These are phyloP conservation scores for Triticum turgidum DNA, from an alignment of 176 grass and related monocot genomes.

Conservation along the genomic window DNA sequence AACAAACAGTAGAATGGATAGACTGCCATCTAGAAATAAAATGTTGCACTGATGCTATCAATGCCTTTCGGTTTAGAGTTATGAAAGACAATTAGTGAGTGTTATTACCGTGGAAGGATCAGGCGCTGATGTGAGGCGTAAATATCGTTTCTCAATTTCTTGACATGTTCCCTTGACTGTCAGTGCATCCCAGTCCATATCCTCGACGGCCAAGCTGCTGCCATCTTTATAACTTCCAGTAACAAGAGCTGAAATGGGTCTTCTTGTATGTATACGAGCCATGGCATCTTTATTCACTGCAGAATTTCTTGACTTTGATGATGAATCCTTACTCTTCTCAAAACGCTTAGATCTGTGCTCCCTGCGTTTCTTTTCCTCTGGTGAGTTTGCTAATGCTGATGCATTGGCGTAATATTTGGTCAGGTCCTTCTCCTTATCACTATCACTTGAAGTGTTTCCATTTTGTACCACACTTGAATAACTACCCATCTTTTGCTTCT, in stretches of 20 bases:
- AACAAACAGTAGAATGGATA: conserved; percentile 10
- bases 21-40: conserved; percentile 13
- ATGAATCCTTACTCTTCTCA: conserved; percentile 59
- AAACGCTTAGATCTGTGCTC: conserved; percentile 95
- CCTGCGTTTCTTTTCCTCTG: conserved; percentile 86
- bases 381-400: conserved; percentile 64
- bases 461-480: conserved; percentile 51
- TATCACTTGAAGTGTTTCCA: conserved; percentile 76
- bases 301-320: conserved; percentile 42
- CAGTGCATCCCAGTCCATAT: conserved; percentile 94
- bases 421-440: conserved; percentile 77
- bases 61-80: conserved; percentile 27
- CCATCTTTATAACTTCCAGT: conserved; percentile 59
- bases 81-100: conserved; percentile 20
- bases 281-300: conserved; percentile 46
- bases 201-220: conserved; percentile 68
- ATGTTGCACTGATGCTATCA: background rate
- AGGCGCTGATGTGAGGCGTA: conserved; percentile 90
- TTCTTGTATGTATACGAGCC: conserved; percentile 48
- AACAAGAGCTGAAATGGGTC: conserved; percentile 56
- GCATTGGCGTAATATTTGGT: conserved; percentile 82
- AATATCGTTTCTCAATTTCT: conserved; percentile 88
- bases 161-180: conserved; percentile 94
- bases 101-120: conserved; percentile 72
- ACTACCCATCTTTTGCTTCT: conserved; percentile 57